Conservation (phyloP, 805 yeast genomes). For the Teunomyces lycoperdinae region DNA sequence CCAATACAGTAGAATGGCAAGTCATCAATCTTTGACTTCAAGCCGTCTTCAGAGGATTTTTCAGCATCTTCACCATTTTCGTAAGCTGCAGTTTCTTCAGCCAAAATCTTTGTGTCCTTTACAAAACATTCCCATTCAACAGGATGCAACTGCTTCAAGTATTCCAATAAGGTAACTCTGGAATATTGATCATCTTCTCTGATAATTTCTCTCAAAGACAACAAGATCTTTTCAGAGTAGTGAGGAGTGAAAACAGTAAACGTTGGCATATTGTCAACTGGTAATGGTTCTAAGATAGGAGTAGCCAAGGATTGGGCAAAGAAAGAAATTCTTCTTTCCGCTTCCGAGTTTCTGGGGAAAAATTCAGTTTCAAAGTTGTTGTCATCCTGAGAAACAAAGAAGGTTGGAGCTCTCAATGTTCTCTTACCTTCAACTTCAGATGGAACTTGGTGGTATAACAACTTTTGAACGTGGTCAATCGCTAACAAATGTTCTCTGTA, state of each 20-base stretch:
- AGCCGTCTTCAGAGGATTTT: conserved; percentile 51
- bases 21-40: conserved; percentile 85
- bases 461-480: conserved; percentile 96
- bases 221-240: conserved; percentile 88
- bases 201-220: conserved; percentile 92
- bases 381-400: conserved; percentile 97
- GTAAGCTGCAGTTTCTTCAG: conserved; percentile 88
- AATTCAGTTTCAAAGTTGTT: conserved; percentile 91
- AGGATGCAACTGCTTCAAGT: conserved; percentile 91
- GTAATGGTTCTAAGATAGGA: conserved; percentile 97
- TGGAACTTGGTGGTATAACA: conserved; percentile 97
- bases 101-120: conserved; percentile 90
- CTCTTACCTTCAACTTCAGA: conserved; percentile 97
- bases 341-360: conserved; percentile 96
- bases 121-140: conserved; percentile 98
- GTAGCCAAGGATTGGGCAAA: conserved; percentile 98
- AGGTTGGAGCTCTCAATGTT: conserved; percentile 97
- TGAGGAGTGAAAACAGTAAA: conserved; percentile 97
- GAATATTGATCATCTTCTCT: conserved; percentile 97
- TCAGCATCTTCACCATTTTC: conserved; percentile 52
- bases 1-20: conserved; percentile 95
- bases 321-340: conserved; percentile 99
- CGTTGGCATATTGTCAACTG: conserved; percentile 99
- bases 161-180: conserved; percentile 89
- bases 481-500: conserved; percentile 98